These are phyloP conservation scores for Limnomonas spitsbergensis DNA, from an alignment of 139 green algal species.

Conservation along the genomic window DNA sequence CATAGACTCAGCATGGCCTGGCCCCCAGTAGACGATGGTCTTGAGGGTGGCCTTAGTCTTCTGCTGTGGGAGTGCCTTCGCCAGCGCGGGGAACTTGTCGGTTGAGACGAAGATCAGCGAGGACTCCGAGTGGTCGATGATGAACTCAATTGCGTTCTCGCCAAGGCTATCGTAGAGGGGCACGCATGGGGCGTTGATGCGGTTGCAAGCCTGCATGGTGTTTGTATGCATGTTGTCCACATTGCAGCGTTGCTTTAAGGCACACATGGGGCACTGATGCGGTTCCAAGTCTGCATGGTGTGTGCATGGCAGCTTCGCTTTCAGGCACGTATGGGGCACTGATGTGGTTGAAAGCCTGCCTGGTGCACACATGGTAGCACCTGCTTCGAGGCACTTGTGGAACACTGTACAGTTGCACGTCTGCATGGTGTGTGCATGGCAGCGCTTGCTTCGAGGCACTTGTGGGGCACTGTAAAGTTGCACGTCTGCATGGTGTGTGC, in stretches of 20 bases:
- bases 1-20: slow-evolving; percentile 26
- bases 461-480: slow-evolving; percentile 52
- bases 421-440: neutral
- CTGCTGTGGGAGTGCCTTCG: slow-evolving; percentile 59
- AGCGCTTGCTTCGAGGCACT: slow-evolving; percentile 58
- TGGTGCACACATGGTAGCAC: neutral
- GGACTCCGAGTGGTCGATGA: slow-evolving; percentile 75
- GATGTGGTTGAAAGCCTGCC: slow-evolving; percentile 89
- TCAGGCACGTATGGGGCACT: slow-evolving; percentile 77
- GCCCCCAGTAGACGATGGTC: slow-evolving; percentile 79
- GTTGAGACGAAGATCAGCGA: slow-evolving; percentile 49
- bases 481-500: neutral
- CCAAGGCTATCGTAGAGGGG: slow-evolving; percentile 94
- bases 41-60: slow-evolving; percentile 56
- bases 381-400: neutral
- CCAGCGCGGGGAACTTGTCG: slow-evolving; percentile 59
- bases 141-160: slow-evolving; percentile 89
- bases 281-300: neutral
- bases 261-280: neutral
- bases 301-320: neutral
- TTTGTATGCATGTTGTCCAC: slow-evolving; percentile 38
- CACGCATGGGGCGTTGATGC: slow-evolving; percentile 79
- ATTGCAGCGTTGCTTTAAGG: too few relatives aligned
- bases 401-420: neutral
- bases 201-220: slow-evolving; percentile 85